phyloP scores from a whole-genome alignment of 163 green algal genomes.

The Chlamydomonas reinhardtii region DNA sequence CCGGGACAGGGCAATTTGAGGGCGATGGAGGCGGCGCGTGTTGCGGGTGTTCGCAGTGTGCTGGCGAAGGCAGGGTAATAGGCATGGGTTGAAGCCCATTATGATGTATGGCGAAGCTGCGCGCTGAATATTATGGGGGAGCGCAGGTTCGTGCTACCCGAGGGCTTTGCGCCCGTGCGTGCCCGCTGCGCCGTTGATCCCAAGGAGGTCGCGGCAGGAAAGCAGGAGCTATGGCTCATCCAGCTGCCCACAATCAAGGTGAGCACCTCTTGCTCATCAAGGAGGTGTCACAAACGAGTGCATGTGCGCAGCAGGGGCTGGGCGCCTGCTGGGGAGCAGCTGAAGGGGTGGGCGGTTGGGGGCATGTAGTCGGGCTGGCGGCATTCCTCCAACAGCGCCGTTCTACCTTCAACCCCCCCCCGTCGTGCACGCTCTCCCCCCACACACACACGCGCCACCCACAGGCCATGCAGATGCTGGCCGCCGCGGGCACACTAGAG shows the following conservation, averaged over 20 bases:
- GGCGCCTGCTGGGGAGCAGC: too few species aligned
- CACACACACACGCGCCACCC: too few species aligned
- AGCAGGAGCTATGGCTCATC: constrained; percentile 43
- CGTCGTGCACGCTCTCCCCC: too few species aligned
- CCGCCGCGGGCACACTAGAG: background rate
- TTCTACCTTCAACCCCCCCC: too few species aligned
- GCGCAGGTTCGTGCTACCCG: constrained; percentile 5
- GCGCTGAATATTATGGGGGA: background rate
- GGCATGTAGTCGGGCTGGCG: too few species aligned
- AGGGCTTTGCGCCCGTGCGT: constrained; percentile 11
- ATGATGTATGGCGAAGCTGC: background rate
- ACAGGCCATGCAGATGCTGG: constrained; percentile 24
- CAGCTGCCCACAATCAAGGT: constrained; percentile 21
- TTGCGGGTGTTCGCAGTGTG: background rate
- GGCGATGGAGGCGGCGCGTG: background rate
- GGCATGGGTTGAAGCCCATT: background rate
- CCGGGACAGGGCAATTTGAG: too few species aligned
- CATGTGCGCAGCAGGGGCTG: background rate
- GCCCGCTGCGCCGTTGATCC: background rate
- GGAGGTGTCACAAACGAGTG: background rate
- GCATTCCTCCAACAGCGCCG: too few species aligned
- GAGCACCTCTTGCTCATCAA: background rate
- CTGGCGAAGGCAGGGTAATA: background rate
- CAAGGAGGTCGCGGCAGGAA: background rate
- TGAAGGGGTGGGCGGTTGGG: background rate